Conservation (phyloP, 768 basidiomycete species). For the Trametes cinnabarina region DNA sequence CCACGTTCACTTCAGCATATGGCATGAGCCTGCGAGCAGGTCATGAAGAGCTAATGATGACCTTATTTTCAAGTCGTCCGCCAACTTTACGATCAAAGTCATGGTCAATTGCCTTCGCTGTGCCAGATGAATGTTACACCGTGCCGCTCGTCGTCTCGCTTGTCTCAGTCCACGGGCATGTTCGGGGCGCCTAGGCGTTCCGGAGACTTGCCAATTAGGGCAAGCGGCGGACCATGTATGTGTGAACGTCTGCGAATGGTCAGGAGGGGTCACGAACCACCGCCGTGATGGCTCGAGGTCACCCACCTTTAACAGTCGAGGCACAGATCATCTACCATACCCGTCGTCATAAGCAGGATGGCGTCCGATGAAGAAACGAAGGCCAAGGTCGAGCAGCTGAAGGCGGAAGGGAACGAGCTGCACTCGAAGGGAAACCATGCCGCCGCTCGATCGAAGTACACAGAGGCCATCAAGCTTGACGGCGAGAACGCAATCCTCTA, state of each 20-base stretch:
- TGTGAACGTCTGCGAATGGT: background rate
- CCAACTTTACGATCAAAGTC: too few species aligned
- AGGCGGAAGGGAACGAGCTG: conserved; percentile 42
- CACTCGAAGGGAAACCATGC: conserved; percentile 33
- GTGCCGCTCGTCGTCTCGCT: too few species aligned
- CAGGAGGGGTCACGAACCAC: background rate
- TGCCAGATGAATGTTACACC: too few species aligned
- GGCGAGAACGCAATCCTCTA: conserved; percentile 40
- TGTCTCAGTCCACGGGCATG: too few species aligned
- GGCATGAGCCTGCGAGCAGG: background rate
- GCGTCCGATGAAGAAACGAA: conserved; percentile 12
- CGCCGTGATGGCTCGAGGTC: background rate
- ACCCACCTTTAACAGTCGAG: background rate
- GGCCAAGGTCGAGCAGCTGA: conserved; percentile 28
- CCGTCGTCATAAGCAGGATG: background rate
- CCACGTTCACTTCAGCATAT: conserved; percentile 1
- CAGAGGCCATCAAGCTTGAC: conserved; percentile 40
- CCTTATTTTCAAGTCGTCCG: too few species aligned
- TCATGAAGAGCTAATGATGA: background rate
- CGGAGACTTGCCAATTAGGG: background rate
- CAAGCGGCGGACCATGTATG: background rate
- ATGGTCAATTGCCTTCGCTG: too few species aligned
- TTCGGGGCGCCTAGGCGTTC: background rate
- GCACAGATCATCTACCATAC: background rate
- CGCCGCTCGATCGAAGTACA: conserved; percentile 40